phyloP scores from a whole-genome alignment of 257 asterid species.

The Nicotiana benthamiana region DNA sequence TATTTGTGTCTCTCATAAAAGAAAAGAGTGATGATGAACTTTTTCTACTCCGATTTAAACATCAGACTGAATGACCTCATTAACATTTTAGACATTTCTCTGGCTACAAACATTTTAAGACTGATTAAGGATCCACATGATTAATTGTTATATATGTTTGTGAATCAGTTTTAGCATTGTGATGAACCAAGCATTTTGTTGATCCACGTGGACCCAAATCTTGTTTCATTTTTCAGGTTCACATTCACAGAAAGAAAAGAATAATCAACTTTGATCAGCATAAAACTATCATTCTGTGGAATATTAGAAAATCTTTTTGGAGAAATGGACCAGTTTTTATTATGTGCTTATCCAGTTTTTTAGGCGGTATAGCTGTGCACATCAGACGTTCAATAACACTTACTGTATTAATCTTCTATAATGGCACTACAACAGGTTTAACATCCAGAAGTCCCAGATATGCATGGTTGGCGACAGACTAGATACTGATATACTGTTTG shows the following conservation, averaged over 20 bases:
- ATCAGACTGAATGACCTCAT: neutral
- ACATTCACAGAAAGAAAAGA: neutral
- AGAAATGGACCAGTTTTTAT: neutral
- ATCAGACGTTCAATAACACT: neutral
- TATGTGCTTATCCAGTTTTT: neutral
- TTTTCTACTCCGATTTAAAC: neutral
- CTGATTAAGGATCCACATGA: neutral
- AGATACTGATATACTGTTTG: conserved; percentile 88
- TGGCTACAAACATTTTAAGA: neutral
- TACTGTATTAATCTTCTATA: neutral
- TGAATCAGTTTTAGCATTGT: neutral
- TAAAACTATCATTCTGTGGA: neutral
- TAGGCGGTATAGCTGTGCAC: neutral
- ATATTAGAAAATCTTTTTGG: neutral
- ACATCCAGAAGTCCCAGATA: conserved; percentile 82
- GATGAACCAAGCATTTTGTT: neutral
- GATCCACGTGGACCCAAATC: neutral
- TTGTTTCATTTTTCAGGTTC: neutral
- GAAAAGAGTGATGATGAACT: neutral
- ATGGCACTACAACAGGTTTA: conserved; percentile 42
- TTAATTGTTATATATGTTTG: neutral
- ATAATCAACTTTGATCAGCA: neutral
- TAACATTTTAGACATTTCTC: neutral
- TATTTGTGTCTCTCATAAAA: neutral
- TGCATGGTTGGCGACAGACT: conserved; percentile 98